Base-by-base conservation (phyloP, 805 yeast genomes). In the Candida incommunis region DNA sequence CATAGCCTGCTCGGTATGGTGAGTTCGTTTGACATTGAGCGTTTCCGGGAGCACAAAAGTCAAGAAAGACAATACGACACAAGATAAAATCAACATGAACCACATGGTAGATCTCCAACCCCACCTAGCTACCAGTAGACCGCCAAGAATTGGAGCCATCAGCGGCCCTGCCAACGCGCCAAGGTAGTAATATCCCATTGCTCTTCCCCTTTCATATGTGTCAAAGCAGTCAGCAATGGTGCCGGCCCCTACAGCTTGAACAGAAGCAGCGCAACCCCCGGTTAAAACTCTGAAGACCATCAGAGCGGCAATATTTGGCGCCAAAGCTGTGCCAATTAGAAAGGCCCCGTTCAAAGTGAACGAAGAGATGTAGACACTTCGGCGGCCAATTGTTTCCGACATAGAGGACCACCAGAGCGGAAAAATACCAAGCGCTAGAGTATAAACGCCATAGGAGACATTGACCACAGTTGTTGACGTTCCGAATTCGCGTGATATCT, bases 71-170 rank as follows among this genome's bases (percentile, higher is more conserved):
- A 71, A 65, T 42, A 71, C 70, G 13, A 69, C 59, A 2, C 79
- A 85, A 1, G 84, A 73, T 41, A 82, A 59, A 23, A 81, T 79
- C 16, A 80, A 82, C 61, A 83, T 64, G 44, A 83, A 76, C 90
- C 94, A 86, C 55, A 82, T 92, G 2, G 95, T 82, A 2, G 90
- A 83, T 57, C 94, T 69, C 94, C 95, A 86, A 5, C 86, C 85
- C 80, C 86, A 82, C 9, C 69, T 68, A 40, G 71, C 66, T 4
- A 82, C 72, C 23, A 86, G 71, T 1, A 78, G 77, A 48, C 95
- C 90, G 43, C 95, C 94, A 44, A 78, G 58, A 22, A 85, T 79
- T 1, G 95, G 95, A 13, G 88, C 78, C 2, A 82, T 50, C 43
- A 86, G 67, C 0, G 94, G 95, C 0, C 92, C 94, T 52, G 78